phyloP scores from a whole-genome alignment of 1,139 yeast species.

The Citeromyces hawaiiensis region DNA sequence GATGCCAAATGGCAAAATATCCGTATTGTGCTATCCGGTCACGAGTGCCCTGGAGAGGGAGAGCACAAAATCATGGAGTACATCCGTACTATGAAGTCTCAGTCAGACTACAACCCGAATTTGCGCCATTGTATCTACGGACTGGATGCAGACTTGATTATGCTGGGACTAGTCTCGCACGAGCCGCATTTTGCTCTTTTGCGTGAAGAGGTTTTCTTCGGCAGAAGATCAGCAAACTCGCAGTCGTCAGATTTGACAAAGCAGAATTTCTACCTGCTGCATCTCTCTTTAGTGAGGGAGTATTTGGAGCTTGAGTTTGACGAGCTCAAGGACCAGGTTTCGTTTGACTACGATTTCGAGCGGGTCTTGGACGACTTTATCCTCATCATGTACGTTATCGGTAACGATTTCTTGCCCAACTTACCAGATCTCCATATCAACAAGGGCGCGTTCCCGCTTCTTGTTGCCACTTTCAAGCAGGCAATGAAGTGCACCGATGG shows the following conservation, averaged over 20 bases:
- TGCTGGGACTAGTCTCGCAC: conserved; percentile 93
- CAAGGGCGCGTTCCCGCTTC: conserved; percentile 90
- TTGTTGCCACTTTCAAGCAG: conserved; percentile 78
- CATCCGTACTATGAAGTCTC: conserved; percentile 70
- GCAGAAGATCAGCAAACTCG: conserved; percentile 28
- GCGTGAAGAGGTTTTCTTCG: conserved; percentile 93
- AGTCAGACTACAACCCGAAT: conserved; percentile 66
- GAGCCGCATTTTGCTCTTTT: conserved; percentile 92
- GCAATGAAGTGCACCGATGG: conserved; percentile 68
- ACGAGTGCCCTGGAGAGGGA: conserved; percentile 99
- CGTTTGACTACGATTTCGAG: conserved; percentile 76
- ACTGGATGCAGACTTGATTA: conserved; percentile 92
- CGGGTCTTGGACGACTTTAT: conserved; percentile 86
- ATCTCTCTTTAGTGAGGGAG: conserved; percentile 79
- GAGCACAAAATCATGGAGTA: conserved; percentile 97
- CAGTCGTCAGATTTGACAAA: conserved; percentile 50
- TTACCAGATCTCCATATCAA: conserved; percentile 87
- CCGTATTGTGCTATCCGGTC: conserved; percentile 81
- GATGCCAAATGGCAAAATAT: conserved; percentile 88
- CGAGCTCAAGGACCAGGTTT: conserved; percentile 44
- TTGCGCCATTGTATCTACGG: conserved; percentile 95
- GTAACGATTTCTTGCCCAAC: conserved; percentile 97
- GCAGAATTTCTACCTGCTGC: conserved; percentile 74
- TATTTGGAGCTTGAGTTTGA: conserved; percentile 78
- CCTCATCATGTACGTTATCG: conserved; percentile 84